These are phyloP conservation scores for Pythium insidiosum DNA, from an alignment of 352 stramenopile species.

Conservation along the genomic window DNA sequence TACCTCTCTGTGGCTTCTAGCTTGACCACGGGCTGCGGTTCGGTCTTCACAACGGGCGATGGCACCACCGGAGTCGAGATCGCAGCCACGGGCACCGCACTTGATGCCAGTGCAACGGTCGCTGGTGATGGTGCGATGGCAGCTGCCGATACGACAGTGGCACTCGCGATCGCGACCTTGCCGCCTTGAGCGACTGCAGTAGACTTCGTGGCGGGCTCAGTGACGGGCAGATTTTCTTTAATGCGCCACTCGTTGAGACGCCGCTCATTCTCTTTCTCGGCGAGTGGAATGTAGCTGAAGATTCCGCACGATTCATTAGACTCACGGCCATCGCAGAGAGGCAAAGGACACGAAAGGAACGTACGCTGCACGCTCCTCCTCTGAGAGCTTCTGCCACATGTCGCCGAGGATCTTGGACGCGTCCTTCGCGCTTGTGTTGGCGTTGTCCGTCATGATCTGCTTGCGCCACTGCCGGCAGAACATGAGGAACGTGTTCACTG, in stretches of 20 bases:
- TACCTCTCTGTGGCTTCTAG: conserved; percentile 19
- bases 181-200: not conserved
- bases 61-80: not conserved
- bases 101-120: not conserved
- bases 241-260: conserved; percentile 69
- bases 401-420: conserved; percentile 76
- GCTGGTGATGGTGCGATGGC: not conserved
- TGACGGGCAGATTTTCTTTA: conserved; percentile 57
- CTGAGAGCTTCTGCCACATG: conserved; percentile 81
- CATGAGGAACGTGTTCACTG: conserved; percentile 82
- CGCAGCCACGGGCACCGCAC: conserved; percentile 25
- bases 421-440: conserved; percentile 68
- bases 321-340: too few species aligned
- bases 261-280: conserved; percentile 67
- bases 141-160: not conserved
- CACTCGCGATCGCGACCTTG: too few species aligned
- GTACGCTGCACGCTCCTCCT: conserved; percentile 50
- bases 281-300: conserved; percentile 65
- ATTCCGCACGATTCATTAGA: too few species aligned
- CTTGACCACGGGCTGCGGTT: not conserved
- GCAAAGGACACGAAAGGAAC: too few species aligned
- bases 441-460: conserved; percentile 72
- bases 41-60: too few species aligned
- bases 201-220: not conserved
- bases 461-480: conserved; percentile 78